Conservation (phyloP, 768 basidiomycete genomes). For the Kwoniella shandongensis region DNA sequence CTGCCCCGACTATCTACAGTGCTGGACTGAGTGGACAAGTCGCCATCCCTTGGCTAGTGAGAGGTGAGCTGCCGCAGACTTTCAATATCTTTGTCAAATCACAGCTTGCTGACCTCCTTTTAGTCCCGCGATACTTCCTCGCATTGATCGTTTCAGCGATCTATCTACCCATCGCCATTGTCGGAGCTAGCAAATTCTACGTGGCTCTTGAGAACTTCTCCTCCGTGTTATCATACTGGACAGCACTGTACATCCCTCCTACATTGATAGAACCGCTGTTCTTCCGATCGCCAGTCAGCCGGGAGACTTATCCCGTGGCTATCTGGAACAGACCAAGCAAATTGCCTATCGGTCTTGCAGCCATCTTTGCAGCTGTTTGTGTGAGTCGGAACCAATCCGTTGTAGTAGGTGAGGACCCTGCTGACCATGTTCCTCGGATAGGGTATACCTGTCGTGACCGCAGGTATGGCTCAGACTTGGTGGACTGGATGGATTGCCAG, state of each 20-base stretch:
- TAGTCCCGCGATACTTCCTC: constrained; percentile 49
- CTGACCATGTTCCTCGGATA: constrained; percentile 1
- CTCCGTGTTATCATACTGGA: constrained; percentile 44
- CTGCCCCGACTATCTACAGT: constrained; percentile 74
- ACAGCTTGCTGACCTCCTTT: neutral
- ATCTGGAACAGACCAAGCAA: constrained; percentile 37
- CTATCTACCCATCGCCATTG: constrained; percentile 48
- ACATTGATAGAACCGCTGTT: constrained; percentile 43
- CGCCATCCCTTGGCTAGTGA: constrained; percentile 43
- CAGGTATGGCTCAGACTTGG: constrained; percentile 49
- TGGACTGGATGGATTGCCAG: constrained; percentile 50
- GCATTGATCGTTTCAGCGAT: constrained; percentile 46
- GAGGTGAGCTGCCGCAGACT: constrained; percentile 23
- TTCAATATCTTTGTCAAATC: too few relatives aligned
- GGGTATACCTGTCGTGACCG: constrained; percentile 42
- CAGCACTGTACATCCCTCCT: constrained; percentile 46
- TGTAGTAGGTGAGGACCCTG: too few relatives aligned
- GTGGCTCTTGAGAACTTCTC: constrained; percentile 44
- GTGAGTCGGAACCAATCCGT: constrained; percentile 21
- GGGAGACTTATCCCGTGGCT: constrained; percentile 37
- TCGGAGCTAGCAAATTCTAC: constrained; percentile 46
- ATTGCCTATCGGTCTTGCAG: constrained; percentile 41
- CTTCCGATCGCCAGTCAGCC: constrained; percentile 37
- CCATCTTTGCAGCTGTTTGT: constrained; percentile 32
- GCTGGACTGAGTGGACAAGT: constrained; percentile 47